Evolutionary conservation across 495 filamentous ascomycete species (phyloP), one percentile per base, ranked within the genome.

Genomic region (Daldinia vernicosa): DNA sequence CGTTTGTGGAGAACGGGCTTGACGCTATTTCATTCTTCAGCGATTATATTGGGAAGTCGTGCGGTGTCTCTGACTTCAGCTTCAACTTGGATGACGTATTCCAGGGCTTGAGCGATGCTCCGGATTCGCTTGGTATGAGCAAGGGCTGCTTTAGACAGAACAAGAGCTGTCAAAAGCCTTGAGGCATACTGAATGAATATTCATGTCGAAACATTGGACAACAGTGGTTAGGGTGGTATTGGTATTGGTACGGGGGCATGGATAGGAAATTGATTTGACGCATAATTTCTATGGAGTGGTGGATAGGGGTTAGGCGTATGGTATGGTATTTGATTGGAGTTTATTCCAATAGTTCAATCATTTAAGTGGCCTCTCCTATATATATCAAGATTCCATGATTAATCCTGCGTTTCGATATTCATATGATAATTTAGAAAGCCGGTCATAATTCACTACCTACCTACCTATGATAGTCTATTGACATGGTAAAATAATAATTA

Each of bases 1-100:
- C 70, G 15, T 73, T 69, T 35, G 52, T 47, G 3, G 70, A 73
- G 62, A 73, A 73, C 45, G 70, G 61, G 14, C 70, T 73, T 45
- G 57, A 73, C 22, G 66, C 70, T n/a, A 35, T 32, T 12, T 69
- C 66, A 15, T 73, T 30, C 53, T 73, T 73, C 27, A 45, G 52
- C 14, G 52, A 66, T 19, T 73, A 37, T 32, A 69, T 73, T 37
- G 70, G 70, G 27, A 2, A 15, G 17, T 2, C 7, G n/a, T 73
- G 70, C 53, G 35, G 27, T 7, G 17, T 73, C 27, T 33, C 28
- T 0, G 53, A 66, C 37, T 73, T 73, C 28, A 59, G 27, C 40
- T 73, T 73, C 52, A 53, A 55, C 43, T 7, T 73, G n/a, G 70
- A 73, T 14, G 60, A 66, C 11, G 27, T 63, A 0, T 73, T 73